Evolutionary conservation across 2,329 filamentous ascomycete species (phyloP).

Genomic region (Lecanicillium sp.): DNA sequence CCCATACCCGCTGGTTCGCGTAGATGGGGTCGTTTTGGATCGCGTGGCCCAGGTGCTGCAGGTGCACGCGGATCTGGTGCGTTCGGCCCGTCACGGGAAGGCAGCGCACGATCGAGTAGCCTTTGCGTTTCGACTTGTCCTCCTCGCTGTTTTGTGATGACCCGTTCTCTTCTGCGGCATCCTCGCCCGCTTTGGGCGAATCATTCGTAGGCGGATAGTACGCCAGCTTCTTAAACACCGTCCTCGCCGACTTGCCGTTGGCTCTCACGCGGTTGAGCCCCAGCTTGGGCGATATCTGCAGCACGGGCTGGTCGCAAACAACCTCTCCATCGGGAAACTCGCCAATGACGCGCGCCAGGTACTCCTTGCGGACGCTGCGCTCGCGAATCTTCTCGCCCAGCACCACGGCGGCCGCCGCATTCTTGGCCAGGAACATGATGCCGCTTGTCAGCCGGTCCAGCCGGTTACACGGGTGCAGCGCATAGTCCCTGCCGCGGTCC

Average conservation of each 20-base stretch:
- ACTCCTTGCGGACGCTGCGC: conserved; percentile 88
- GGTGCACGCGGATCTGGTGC: conserved; percentile 88
- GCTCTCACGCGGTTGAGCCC: conserved; percentile 92
- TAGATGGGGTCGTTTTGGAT: conserved; percentile 98
- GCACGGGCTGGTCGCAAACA: conserved; percentile 86
- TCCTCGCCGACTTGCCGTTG: conserved; percentile 81
- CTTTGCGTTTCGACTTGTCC: no score
- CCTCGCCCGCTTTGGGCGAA: conserved; percentile 11
- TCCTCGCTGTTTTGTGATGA: conserved; percentile 46
- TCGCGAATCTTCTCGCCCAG: conserved; percentile 70
- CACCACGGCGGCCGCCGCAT: conserved; percentile 67
- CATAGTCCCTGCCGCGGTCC: conserved; percentile 51
- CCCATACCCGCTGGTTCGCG: conserved; percentile 89
- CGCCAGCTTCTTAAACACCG: conserved; percentile 85
- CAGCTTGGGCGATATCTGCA: conserved; percentile 90
- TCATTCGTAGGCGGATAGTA: conserved; percentile 89
- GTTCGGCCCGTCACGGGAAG: conserved; percentile 89
- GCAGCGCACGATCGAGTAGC: conserved; percentile 92
- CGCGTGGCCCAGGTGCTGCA: conserved; percentile 89
- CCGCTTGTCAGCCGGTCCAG: conserved; percentile 90
- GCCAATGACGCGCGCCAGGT: conserved; percentile 83
- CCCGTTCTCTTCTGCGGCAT: conserved; percentile 18
- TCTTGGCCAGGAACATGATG: conserved; percentile 96
- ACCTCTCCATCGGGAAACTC: conserved; percentile 87
- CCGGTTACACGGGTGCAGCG: conserved; percentile 73